Evolutionary conservation across 768 basidiomycete genomes (phyloP).

Genomic region (Leccinum ochraceum): DNA sequence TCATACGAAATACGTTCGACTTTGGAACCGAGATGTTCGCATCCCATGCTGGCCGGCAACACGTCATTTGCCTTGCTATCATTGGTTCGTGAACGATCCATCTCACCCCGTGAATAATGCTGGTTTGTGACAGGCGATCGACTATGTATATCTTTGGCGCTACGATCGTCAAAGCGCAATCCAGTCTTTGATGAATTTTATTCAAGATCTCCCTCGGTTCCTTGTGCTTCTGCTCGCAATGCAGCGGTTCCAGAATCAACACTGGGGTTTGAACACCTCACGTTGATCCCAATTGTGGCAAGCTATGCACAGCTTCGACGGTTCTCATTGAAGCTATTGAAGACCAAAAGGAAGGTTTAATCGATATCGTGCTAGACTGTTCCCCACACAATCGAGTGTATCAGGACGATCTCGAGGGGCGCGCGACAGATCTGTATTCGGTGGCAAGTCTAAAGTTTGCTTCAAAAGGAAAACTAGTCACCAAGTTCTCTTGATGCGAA

Average conservation of each 20-base stretch:
- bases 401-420: slow-evolving; percentile 9
- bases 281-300: background rate
- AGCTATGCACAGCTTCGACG: background rate
- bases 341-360: background rate
- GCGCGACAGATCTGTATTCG: slow-evolving; percentile 13
- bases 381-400: background rate
- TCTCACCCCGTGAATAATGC: background rate
- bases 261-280: slow-evolving; percentile 13
- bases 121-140: background rate
- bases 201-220: background rate
- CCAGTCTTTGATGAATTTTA: background rate
- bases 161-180: slow-evolving; percentile 7
- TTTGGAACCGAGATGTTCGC: slow-evolving; percentile 4
- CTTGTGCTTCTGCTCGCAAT: slow-evolving; percentile 5
- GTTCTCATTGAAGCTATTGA: background rate
- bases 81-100: background rate
- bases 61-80: slow-evolving; percentile 1
- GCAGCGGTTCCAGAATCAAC: slow-evolving; percentile 6
- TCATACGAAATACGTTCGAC: background rate
- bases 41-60: slow-evolving; percentile 8
- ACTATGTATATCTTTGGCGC: background rate
- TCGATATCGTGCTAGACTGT: background rate
- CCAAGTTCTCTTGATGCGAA: background rate
- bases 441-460: background rate
- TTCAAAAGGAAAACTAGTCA: background rate